Evolutionary conservation across 805 yeast species (phyloP).

Genomic region (Kregervanrija pseudodelftensis): DNA sequence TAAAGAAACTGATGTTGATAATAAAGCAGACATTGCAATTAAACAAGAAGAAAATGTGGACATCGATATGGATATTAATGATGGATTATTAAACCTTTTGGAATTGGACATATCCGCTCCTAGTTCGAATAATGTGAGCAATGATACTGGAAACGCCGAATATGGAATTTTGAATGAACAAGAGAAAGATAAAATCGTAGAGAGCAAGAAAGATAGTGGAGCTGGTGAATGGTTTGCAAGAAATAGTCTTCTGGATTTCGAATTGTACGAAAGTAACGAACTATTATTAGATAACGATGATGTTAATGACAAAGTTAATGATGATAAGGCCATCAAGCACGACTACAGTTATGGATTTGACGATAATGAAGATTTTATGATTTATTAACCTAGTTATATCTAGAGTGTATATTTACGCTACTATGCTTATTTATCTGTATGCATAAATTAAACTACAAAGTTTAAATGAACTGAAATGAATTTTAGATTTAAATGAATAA

Average conservation of each 20-base stretch:
- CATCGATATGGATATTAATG: background rate
- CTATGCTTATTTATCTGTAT: background rate
- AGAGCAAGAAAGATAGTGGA: background rate
- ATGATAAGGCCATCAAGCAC: constrained; percentile 1
- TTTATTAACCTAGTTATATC: constrained; percentile 12
- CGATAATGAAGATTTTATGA: constrained; percentile 23
- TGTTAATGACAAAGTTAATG: background rate
- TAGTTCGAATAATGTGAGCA: too few relatives aligned
- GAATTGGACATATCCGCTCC: too few relatives aligned
- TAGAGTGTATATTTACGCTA: constrained; percentile 2
- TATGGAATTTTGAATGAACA: too few relatives aligned
- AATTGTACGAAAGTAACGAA: background rate
- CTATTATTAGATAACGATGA: background rate
- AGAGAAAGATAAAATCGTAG: too few relatives aligned
- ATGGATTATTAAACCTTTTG: too few relatives aligned
- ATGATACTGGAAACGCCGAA: too few relatives aligned
- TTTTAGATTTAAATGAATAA: background rate
- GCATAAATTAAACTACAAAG: background rate
- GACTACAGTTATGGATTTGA: constrained; percentile 18
- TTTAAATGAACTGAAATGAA: background rate
- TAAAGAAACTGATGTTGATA: background rate
- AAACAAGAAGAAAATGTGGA: background rate
- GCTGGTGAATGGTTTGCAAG: background rate
- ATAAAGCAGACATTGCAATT: background rate
- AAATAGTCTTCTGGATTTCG: background rate